Percentiles rank a stretch among this genome's conserved stretches.
These are phyloP conservation scores for Rubus idaeus DNA, from an alignment of 306 rosid genomes.

Conservation along the genomic window DNA sequence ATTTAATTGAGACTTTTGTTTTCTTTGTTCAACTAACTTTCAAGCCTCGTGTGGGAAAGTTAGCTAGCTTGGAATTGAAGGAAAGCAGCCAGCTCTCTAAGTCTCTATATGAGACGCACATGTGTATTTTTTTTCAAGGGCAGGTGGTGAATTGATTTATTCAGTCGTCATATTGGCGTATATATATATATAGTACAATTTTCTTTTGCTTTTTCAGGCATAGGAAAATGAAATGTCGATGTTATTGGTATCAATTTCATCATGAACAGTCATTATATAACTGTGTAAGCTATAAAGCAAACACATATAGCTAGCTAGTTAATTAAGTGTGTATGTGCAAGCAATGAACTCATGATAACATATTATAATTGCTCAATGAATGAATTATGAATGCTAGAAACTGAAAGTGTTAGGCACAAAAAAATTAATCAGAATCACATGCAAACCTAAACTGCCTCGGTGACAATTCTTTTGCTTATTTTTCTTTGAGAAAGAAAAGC, in stretches of 20 bases:
- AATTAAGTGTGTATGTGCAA: not conserved
- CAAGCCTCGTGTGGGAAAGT: slow-evolving; percentile 28
- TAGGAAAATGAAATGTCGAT: not conserved
- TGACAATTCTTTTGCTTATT: not conserved
- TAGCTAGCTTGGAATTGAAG: slow-evolving; percentile 10
- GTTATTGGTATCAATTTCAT: not conserved
- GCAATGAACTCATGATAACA: not conserved
- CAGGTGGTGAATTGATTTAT: not conserved
- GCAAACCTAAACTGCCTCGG: not conserved
- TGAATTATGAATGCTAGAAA: too few species aligned
- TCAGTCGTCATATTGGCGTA: not conserved
- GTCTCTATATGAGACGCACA: not conserved
- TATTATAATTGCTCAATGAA: too few species aligned
- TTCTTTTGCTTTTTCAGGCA: not conserved
- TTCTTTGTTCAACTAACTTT: slow-evolving; percentile 24
- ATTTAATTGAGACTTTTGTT: not conserved
- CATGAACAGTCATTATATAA: not conserved
- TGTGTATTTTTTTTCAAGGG: not conserved
- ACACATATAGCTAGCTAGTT: too few species aligned
- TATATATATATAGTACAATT: not conserved
- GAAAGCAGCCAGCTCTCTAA: not conserved
- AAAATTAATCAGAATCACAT: not conserved
- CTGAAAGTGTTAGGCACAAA: not conserved
- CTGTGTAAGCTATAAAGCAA: not conserved
- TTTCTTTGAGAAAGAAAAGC: not conserved